Conservation (phyloP, 1,284 basidiomycete genomes). For the Earliella scabrosa region DNA sequence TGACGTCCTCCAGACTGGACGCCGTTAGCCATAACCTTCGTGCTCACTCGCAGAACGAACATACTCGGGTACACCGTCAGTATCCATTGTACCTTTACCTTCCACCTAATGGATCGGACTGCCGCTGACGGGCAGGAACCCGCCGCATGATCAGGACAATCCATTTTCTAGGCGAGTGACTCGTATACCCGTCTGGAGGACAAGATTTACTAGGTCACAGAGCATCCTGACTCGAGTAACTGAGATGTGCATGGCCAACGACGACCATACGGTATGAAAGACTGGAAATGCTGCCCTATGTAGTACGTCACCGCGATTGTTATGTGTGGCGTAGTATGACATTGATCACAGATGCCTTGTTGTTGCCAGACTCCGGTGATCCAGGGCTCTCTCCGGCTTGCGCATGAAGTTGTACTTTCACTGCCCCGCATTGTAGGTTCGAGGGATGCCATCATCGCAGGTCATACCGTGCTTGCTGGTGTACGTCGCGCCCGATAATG, state of each 20-base stretch:
- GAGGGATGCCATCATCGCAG: background rate
- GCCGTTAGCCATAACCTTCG: too few relatives aligned
- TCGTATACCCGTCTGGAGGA: background rate
- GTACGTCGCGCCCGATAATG: background rate
- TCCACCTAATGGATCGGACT: too few relatives aligned
- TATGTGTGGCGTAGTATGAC: too few relatives aligned
- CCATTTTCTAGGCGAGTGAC: too few relatives aligned
- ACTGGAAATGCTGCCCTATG: background rate
- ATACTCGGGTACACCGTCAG: too few relatives aligned
- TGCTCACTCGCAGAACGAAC: too few relatives aligned
- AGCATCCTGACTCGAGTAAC: background rate
- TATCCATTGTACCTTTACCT: too few relatives aligned
- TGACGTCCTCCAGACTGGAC: too few relatives aligned
- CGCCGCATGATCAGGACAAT: too few relatives aligned
- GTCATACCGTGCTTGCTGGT: background rate
- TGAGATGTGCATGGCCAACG: background rate
- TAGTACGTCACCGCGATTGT: background rate
- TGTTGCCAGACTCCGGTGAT: constrained; percentile 2
- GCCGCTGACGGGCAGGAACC: too few relatives aligned
- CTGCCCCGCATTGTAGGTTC: background rate
- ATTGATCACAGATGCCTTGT: too few relatives aligned
- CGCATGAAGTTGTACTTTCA: background rate
- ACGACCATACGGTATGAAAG: background rate
- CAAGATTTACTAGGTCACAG: background rate
- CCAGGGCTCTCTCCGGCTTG: background rate